A percentile compares a stretch with the other conserved stretches of the same genome.
Conservation (phyloP, 257 asterid genomes). For the Lycium barbarum region DNA sequence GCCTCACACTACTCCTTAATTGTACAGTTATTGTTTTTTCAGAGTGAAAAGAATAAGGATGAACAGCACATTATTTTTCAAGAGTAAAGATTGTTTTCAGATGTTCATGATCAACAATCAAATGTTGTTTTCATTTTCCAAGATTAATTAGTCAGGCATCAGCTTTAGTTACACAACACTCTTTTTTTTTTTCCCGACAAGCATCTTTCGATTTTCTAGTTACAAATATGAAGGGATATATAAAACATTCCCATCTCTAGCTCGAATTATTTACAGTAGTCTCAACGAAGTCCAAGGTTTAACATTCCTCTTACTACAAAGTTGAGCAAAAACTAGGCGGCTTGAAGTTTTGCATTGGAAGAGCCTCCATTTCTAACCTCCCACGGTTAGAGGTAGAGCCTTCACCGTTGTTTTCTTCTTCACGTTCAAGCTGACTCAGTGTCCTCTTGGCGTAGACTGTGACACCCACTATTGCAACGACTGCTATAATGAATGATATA, state of each 20-base stretch:
- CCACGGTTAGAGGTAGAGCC: conserved; percentile 33
- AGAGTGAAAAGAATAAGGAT: neutral
- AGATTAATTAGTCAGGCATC: neutral
- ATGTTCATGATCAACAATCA: neutral
- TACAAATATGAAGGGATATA: neutral
- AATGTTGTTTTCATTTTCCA: neutral
- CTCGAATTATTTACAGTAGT: conserved; percentile 36
- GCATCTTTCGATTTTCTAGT: neutral
- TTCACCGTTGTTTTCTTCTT: conserved; percentile 49
- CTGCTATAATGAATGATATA: conserved; percentile 72
- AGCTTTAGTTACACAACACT: neutral
- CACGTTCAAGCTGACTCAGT: conserved; percentile 61
- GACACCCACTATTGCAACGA: conserved; percentile 62
- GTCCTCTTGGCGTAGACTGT: conserved; percentile 75
- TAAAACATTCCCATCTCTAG: conserved; percentile 11
- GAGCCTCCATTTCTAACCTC: conserved; percentile 64
- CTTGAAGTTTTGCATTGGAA: conserved; percentile 62
- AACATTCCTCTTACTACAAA: conserved; percentile 26
- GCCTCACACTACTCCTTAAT: conserved; percentile 31
- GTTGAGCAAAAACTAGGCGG: conserved; percentile 38
- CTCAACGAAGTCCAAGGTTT: neutral
- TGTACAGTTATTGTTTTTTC: conserved; percentile 9
- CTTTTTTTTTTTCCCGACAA: neutral
- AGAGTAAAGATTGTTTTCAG: neutral
- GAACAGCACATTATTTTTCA: neutral